phyloP scores from a whole-genome alignment of 139 green algal species.

The Tetradesmus obliquus region DNA sequence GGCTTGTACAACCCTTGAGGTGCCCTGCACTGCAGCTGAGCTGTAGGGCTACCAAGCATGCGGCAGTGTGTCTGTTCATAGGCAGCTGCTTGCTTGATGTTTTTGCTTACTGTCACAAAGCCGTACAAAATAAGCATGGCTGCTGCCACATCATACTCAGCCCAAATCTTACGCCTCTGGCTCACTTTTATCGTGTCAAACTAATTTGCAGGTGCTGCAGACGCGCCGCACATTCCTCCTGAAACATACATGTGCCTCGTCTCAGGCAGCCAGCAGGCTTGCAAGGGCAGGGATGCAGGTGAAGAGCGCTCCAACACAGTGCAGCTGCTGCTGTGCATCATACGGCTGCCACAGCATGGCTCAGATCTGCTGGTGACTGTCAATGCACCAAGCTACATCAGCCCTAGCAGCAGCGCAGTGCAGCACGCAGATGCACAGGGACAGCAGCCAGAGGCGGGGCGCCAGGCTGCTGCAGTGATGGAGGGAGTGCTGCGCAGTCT shows the following conservation, averaged over 20 bases:
- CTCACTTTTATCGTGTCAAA: not conserved
- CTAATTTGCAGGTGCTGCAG: not conserved
- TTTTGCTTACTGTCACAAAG: not conserved
- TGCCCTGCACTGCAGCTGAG: not conserved
- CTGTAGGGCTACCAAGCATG: not conserved
- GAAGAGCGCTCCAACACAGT: slow-evolving; percentile 48
- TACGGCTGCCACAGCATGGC: slow-evolving; percentile 64
- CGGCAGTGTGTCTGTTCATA: not conserved
- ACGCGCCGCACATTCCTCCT: slow-evolving; percentile 45
- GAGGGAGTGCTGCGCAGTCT: slow-evolving; percentile 57
- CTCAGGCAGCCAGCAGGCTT: slow-evolving; percentile 55
- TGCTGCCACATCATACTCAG: not conserved
- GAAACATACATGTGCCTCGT: slow-evolving; percentile 33
- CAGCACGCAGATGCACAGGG: slow-evolving; percentile 57
- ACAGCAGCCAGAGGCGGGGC: slow-evolving; percentile 43
- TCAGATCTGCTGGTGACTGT: slow-evolving; percentile 70
- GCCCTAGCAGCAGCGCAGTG: slow-evolving; percentile 56
- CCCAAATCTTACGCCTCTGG: not conserved
- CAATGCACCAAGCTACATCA: slow-evolving; percentile 70
- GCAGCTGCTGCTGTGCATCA: slow-evolving; percentile 51
- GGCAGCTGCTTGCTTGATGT: not conserved
- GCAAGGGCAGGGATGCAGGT: slow-evolving; percentile 46
- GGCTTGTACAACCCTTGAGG: not conserved
- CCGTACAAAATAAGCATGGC: too few relatives aligned
- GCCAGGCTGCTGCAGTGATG: slow-evolving; percentile 50